Base-by-base conservation (phyloP, 306 rosid species). In the Psophocarpus tetragonolobus region DNA sequence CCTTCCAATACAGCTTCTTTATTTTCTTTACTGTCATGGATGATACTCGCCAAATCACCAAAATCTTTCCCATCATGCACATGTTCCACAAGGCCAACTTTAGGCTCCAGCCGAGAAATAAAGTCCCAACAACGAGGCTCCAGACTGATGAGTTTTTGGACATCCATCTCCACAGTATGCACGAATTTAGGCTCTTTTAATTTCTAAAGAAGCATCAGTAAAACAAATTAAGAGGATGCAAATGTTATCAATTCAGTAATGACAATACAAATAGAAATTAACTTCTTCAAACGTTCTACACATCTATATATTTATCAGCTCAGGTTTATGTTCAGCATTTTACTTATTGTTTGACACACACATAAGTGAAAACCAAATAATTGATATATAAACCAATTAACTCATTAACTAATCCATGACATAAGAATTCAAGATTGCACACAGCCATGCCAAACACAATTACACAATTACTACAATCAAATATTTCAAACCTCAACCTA, bases 111-210 rank as follows among this genome's bases (percentile, higher is more conserved):
- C 74, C 73, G 87, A 73, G 96, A 88, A 66, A 92, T 91, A 84
- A 90, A 92, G 81, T 95, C 97, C 91, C 90, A 88, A 72, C 92
- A 80, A 56, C 88, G 90, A 85, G 97, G 97, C 86, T 92, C 94
- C 14, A 89, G 71, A 77, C 73, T 82, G 71, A 92, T 27, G 70
- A 95, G 96, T 26, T 84, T 90, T 41, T 87, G 53, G 47, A 91
- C 97, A 87, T 95, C 97, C 92, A 95, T 87, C 76, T 95, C 99
- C 73, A 92, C 97, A 13, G 90, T 85, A 84, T 92, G 92, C 50
- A 95, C 94, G 64, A 95, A 95, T 75, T 88, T 95, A n/a, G 99
- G 91, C 83, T 92, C 96, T 86, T 95, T 92, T 68, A 88, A 64
- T 83, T 81, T 88, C 96, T 90, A 53, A 77, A 77, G 42, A 81